Percentiles rank a stretch among this genome's conserved stretches.
Conservation (phyloP, 2,329 filamentous ascomycete genomes). For the Ophiostoma fasciatum region DNA sequence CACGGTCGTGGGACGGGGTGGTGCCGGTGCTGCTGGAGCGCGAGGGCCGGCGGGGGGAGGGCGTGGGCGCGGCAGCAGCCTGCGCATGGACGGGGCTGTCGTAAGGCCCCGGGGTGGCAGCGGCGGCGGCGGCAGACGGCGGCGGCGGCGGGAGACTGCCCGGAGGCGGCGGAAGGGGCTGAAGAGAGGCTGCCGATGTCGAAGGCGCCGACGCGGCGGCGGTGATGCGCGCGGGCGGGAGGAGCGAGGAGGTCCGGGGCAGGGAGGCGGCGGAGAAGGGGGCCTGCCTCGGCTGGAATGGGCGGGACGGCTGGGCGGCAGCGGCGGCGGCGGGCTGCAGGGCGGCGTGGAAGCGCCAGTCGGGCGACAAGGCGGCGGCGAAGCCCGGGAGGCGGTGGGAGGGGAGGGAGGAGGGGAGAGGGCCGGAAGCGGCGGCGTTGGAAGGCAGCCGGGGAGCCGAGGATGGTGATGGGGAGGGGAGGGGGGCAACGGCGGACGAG, state of each 20-base stretch:
- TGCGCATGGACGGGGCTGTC: conserved; percentile 15
- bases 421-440: conserved; percentile 4
- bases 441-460: conserved; percentile 1
- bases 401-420: conserved; percentile 7
- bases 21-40: conserved; percentile 22
- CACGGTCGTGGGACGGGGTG: conserved; percentile 29
- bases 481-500: conserved; percentile 4
- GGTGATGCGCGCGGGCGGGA: conserved; percentile 22
- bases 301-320: no score
- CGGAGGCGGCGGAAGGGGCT: not conserved
- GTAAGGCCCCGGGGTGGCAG: conserved; percentile 3
- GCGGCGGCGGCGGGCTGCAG: not conserved
- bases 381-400: no score
- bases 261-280: conserved; percentile 19
- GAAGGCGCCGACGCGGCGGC: not conserved
- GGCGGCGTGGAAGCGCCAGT: not conserved
- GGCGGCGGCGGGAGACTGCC: not conserved
- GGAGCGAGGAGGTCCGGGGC: conserved; percentile 28
- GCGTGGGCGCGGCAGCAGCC: conserved; percentile 3
- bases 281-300: conserved; percentile 9
- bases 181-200: not conserved
- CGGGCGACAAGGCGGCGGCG: not conserved
- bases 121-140: not conserved
- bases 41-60: conserved; percentile 16
- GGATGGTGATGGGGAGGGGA: not conserved